phyloP scores from a whole-genome alignment of 2,329 filamentous ascomycete species.

The Botrytis byssoidea region DNA sequence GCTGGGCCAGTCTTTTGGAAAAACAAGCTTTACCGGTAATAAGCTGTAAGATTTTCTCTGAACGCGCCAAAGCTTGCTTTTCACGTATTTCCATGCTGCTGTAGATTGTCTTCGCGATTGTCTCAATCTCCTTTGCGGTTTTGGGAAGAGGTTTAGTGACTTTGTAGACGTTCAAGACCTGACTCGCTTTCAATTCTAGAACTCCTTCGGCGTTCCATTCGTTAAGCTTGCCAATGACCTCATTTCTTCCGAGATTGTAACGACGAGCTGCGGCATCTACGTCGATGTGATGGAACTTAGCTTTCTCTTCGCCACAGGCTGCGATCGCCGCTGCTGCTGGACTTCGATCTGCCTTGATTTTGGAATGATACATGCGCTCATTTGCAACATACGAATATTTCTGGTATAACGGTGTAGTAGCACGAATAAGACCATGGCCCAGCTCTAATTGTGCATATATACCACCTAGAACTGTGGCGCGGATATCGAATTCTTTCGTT shows the following conservation, averaged over 20 bases:
- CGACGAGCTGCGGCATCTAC: conserved; percentile 43
- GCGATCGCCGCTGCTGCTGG: conserved; percentile 47
- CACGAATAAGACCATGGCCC: conserved; percentile 55
- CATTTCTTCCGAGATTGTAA: conserved; percentile 43
- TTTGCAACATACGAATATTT: conserved; percentile 51
- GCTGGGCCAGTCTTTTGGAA: conserved; percentile 50
- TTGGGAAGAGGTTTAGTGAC: conserved; percentile 49
- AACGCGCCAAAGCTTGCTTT: conserved; percentile 51
- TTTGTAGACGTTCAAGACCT: conserved; percentile 55
- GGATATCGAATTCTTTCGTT: conserved; percentile 53
- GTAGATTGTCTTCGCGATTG: conserved; percentile 49
- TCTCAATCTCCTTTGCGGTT: conserved; percentile 43
- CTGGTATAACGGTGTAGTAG: conserved; percentile 56
- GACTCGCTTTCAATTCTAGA: conserved; percentile 52
- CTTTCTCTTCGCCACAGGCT: conserved; percentile 42
- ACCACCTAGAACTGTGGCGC: conserved; percentile 48
- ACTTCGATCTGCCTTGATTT: conserved; percentile 42
- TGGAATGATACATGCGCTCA: conserved; percentile 37
- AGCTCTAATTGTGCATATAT: conserved; percentile 62
- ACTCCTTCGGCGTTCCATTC: conserved; percentile 49
- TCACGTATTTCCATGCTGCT: conserved; percentile 52
- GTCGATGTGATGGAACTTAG: conserved; percentile 49
- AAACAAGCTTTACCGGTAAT: conserved; percentile 54
- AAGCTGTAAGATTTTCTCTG: conserved; percentile 51
- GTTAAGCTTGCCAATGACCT: conserved; percentile 55